These are phyloP conservation scores for Cenchrus purpureus DNA, from an alignment of 176 grass and related monocot species.

Conservation along the genomic window DNA sequence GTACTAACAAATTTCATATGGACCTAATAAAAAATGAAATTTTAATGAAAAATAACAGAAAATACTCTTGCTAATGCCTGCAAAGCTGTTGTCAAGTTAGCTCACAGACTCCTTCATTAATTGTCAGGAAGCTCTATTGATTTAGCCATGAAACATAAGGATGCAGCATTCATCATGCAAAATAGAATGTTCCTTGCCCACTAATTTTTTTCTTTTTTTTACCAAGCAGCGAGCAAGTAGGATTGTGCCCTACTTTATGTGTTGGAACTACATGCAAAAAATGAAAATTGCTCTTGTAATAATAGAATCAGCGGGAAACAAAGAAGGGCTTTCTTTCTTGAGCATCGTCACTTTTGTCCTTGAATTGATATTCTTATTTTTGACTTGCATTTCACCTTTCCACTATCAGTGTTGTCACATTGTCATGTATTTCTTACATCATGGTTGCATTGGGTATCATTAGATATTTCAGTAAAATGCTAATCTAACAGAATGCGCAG, in stretches of 20 bases:
- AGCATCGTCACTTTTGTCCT: too few species aligned
- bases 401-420: too few species aligned
- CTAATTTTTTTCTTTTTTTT: not conserved
- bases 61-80: not conserved
- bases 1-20: not conserved
- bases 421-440: too few species aligned
- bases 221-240: not conserved
- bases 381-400: too few species aligned
- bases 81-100: not conserved
- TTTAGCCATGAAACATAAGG: conserved; percentile 3
- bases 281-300: conserved; percentile 3
- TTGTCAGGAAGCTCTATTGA: not conserved
- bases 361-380: too few species aligned
- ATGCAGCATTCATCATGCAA: not conserved
- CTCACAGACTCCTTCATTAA: not conserved
- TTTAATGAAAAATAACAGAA: not conserved
- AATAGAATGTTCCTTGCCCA: not conserved
- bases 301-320: not conserved
- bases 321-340: not conserved
- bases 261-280: not conserved
- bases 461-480: too few species aligned
- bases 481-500: too few species aligned
- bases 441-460: too few species aligned
- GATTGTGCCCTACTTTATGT: not conserved
- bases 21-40: not conserved